A percentile compares a stretch with the other conserved stretches of the same genome.
Conservation (phyloP, 2,329 filamentous ascomycete genomes). For the Cylindrodendrum hubeiense region DNA sequence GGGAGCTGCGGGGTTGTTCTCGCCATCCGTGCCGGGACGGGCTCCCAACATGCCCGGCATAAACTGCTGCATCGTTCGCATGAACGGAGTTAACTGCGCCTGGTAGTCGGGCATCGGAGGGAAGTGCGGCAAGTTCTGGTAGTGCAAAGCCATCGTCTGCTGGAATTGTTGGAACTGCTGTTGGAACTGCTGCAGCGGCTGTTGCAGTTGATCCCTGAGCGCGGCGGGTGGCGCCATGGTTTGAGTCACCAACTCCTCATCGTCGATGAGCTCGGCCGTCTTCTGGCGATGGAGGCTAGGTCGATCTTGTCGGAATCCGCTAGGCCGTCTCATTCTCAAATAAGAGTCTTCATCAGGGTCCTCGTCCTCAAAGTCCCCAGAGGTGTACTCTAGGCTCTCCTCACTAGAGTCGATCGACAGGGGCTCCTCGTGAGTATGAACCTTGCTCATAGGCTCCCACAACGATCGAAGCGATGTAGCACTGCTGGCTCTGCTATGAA, state of each 20-base stretch:
- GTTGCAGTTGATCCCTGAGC: slow-evolving; percentile 78
- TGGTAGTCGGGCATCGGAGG: slow-evolving; percentile 81
- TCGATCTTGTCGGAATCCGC: slow-evolving; percentile 47
- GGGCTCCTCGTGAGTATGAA: slow-evolving; percentile 48
- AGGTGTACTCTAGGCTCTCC: slow-evolving; percentile 60
- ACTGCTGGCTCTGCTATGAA: slow-evolving; percentile 74
- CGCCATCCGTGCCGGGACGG: slow-evolving; percentile 61
- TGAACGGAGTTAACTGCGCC: slow-evolving; percentile 68
- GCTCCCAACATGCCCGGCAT: slow-evolving; percentile 73
- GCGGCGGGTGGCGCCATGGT: slow-evolving; percentile 74
- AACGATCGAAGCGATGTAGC: slow-evolving; percentile 75
- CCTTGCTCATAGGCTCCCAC: slow-evolving; percentile 67
- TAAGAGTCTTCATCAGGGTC: slow-evolving; percentile 54
- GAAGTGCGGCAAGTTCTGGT: slow-evolving; percentile 68
- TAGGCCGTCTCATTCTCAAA: slow-evolving; percentile 52
- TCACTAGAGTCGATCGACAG: slow-evolving; percentile 58
- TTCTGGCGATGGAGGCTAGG: slow-evolving; percentile 54
- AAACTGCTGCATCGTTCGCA: slow-evolving; percentile 78
- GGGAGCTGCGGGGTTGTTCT: slow-evolving; percentile 64
- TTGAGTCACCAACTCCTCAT: slow-evolving; percentile 62
- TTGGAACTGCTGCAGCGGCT: slow-evolving; percentile 80
- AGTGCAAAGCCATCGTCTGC: slow-evolving; percentile 74
- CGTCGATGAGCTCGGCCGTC: slow-evolving; percentile 43
- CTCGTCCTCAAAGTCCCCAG: slow-evolving; percentile 58
- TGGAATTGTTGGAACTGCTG: slow-evolving; percentile 85